Evolutionary conservation across 257 asterid species (phyloP).

Genomic region (Ballota nigra): DNA sequence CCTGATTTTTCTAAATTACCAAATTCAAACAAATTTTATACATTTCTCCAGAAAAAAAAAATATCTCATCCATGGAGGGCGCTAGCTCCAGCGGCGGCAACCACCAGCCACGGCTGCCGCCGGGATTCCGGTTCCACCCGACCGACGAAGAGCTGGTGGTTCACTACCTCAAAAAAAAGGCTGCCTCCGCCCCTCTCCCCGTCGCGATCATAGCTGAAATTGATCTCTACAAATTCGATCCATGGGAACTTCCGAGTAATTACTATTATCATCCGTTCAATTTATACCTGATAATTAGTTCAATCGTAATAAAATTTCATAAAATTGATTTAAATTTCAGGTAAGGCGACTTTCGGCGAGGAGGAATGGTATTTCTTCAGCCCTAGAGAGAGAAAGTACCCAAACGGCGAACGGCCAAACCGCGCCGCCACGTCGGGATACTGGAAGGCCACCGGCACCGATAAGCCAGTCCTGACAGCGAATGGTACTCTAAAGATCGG

Average conservation of each 20-base stretch:
- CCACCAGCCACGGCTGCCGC: slow-evolving; percentile 40
- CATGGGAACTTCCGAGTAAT: slow-evolving; percentile 51
- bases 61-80: slow-evolving; percentile 33
- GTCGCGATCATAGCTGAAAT: slow-evolving; percentile 41
- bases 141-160: slow-evolving; percentile 53
- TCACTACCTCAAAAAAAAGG: slow-evolving; percentile 45
- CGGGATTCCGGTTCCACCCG: slow-evolving; percentile 52
- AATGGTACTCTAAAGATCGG: slow-evolving; percentile 30
- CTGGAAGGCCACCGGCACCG: slow-evolving; percentile 53
- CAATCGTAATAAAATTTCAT: too few species aligned
- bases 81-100: slow-evolving; percentile 32
- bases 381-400: slow-evolving; percentile 45
- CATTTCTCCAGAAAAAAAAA: neutral
- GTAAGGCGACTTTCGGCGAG: slow-evolving; percentile 46
- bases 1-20: neutral
- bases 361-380: slow-evolving; percentile 54
- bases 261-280: too few species aligned
- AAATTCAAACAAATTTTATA: neutral
- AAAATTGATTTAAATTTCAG: slow-evolving; percentile 24
- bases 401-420: slow-evolving; percentile 46
- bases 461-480: slow-evolving; percentile 35
- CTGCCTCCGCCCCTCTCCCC: slow-evolving; percentile 39
- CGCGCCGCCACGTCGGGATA: slow-evolving; percentile 49
- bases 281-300: too few species aligned
- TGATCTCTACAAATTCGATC: slow-evolving; percentile 48